These are phyloP conservation scores for Pseudonitzschia multiseries DNA, from an alignment of 108 stramenopile genomes.

Conservation along the genomic window DNA sequence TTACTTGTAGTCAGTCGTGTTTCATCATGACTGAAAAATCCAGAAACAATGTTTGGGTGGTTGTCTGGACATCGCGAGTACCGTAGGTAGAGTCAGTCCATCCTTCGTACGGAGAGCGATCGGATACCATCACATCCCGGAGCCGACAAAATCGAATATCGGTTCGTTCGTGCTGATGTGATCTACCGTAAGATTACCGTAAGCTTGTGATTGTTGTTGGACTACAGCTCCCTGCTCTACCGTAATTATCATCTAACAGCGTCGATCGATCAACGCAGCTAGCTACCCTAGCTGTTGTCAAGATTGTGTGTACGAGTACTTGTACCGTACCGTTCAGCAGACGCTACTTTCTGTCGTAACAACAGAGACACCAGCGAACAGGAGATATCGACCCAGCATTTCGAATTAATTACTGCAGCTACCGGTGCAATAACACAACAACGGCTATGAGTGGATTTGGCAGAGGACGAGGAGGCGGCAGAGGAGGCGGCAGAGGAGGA, in stretches of 20 bases:
- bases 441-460: conserved; percentile 13
- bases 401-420: too few relatives aligned
- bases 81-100: too few relatives aligned
- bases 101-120: background rate
- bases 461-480: conserved; percentile 54
- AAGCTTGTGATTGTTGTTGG: too few relatives aligned
- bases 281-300: too few relatives aligned
- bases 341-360: too few relatives aligned
- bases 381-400: too few relatives aligned
- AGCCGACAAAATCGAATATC: background rate
- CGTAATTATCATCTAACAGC: background rate
- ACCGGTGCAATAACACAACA: background rate
- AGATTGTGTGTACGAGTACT: too few relatives aligned
- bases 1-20: conserved; percentile 1
- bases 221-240: too few relatives aligned
- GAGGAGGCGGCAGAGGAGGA: conserved; percentile 38
- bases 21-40: background rate
- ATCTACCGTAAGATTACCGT: too few relatives aligned
- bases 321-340: background rate
- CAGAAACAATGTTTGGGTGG: background rate
- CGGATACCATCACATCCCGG: background rate
- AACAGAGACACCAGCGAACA: too few relatives aligned
- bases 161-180: too few relatives aligned
- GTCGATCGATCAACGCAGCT: background rate
- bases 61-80: conserved; percentile 7